Evolutionary conservation across 2,329 filamentous ascomycete species (phyloP).

Genomic region (Claviceps monticola): DNA sequence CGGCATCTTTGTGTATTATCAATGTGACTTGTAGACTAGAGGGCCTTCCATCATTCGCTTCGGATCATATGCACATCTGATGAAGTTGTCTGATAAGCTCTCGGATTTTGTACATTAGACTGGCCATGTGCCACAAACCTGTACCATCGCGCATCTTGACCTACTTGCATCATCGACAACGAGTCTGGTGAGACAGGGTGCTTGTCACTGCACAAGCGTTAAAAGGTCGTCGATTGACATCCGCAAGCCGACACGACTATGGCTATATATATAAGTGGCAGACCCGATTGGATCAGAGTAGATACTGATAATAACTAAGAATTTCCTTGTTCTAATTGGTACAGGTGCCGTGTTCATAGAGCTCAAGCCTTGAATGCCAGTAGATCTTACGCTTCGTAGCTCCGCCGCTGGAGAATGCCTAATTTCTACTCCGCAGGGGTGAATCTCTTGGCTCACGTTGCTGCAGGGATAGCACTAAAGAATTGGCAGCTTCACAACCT

Average conservation of each 20-base stretch:
- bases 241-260: not conserved
- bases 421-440: not conserved
- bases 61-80: not conserved
- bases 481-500: slow-evolving; percentile 43
- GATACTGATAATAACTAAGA: no score
- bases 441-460: not conserved
- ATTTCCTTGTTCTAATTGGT: not conserved
- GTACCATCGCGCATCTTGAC: not conserved
- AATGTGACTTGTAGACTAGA: not conserved
- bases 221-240: not conserved
- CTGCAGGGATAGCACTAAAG: not conserved
- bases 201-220: not conserved
- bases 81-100: not conserved
- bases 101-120: no score
- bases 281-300: not conserved
- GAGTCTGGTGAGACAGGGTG: not conserved
- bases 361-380: not conserved
- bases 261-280: not conserved
- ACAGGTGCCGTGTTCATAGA: not conserved
- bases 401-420: not conserved
- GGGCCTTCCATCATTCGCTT: not conserved
- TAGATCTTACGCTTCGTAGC: not conserved
- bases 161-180: not conserved
- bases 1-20: not conserved
- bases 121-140: not conserved